phyloP scores from a whole-genome alignment of 75 land plant species.

The Cryptomeria japonica region DNA sequence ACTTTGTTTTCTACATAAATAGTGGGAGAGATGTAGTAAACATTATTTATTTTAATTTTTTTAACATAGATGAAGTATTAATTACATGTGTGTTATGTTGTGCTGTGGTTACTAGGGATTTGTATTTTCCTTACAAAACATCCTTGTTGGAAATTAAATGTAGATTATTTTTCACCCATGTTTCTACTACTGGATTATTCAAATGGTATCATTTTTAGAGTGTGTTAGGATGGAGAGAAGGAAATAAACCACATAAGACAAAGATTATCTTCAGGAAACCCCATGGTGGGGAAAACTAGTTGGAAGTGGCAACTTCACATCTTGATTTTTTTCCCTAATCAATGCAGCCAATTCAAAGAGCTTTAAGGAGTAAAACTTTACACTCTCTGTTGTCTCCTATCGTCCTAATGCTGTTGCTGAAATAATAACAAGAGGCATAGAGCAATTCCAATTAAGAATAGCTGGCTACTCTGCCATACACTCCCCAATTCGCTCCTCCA shows the following conservation, averaged over 20 bases:
- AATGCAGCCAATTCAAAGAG: background rate
- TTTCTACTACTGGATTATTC: background rate
- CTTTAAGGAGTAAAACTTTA: no score
- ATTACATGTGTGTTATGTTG: background rate
- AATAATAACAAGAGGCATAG: background rate
- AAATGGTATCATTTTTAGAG: background rate
- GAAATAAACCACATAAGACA: background rate
- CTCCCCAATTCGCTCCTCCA: background rate
- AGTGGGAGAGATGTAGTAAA: background rate
- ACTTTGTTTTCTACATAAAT: background rate
- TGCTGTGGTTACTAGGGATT: background rate
- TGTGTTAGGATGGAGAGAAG: background rate
- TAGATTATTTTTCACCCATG: background rate
- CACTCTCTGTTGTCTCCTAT: background rate
- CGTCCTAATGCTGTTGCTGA: background rate
- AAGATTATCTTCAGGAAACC: background rate
- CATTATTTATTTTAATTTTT: background rate
- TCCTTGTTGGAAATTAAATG: background rate
- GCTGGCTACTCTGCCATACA: background rate
- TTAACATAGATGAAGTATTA: background rate
- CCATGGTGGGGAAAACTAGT: background rate
- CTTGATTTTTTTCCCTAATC: background rate
- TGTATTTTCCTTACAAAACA: background rate
- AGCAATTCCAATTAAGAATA: background rate
- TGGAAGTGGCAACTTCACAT: background rate